Evolutionary conservation across 2,329 filamentous ascomycete genomes (phyloP).

Genomic region (Sporothrix euskadiensis): DNA sequence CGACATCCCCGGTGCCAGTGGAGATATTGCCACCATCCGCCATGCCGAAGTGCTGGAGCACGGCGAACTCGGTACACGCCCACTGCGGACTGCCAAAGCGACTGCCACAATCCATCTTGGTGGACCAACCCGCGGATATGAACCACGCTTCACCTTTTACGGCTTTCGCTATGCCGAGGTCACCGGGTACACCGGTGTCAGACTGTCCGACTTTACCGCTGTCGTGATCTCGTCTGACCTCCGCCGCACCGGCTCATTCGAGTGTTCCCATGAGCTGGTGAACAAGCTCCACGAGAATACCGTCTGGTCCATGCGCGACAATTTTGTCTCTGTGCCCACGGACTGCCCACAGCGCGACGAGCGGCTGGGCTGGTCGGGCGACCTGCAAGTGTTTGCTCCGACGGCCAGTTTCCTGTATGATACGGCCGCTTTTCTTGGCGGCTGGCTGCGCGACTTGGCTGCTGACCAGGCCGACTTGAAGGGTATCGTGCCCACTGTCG

Average conservation of each 20-base stretch:
- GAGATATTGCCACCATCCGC: conserved; percentile 43
- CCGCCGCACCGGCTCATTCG: conserved; percentile 43
- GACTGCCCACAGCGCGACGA: conserved; percentile 60
- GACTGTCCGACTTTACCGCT: background rate
- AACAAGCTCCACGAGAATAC: conserved; percentile 58
- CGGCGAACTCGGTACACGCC: conserved; percentile 45
- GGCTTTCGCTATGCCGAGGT: conserved; percentile 43
- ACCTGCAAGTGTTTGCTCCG: conserved; percentile 51
- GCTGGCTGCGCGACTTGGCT: background rate
- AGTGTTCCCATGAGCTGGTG: conserved; percentile 52
- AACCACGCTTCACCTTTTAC: conserved; percentile 50
- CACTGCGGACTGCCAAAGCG: conserved; percentile 46
- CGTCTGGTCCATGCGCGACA: conserved; percentile 58
- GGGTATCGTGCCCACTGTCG: background rate
- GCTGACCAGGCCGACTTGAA: background rate
- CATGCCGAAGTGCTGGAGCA: conserved; percentile 59
- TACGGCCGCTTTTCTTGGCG: conserved; percentile 46
- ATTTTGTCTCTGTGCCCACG: conserved; percentile 58
- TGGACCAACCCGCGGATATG: background rate
- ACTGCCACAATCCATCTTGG: background rate
- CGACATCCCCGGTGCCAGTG: background rate
- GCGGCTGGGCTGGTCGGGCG: conserved; percentile 55
- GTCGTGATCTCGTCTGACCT: background rate
- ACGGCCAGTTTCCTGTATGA: conserved; percentile 57
- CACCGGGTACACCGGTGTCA: background rate